Evolutionary conservation across 768 basidiomycete species (phyloP), one percentile per base, ranked within the genome.

Genomic region (Termitomyces sp.): DNA sequence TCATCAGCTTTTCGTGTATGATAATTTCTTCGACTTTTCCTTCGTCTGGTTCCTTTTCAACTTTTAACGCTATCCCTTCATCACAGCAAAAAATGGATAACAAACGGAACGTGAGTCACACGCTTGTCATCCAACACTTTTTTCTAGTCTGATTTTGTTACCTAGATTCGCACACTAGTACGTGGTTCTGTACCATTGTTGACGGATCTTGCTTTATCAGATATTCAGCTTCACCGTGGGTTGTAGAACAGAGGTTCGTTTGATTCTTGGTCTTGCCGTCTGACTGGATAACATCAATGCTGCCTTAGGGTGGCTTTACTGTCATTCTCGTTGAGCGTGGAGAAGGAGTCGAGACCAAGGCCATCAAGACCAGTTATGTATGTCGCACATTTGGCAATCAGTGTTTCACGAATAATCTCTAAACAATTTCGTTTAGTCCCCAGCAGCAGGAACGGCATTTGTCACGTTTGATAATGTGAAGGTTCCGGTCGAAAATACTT

Each of bases 271-370:
- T 32, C 22, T 49, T 29, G 12, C 12, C 0, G 29, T 20, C 7
- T 12, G 39, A 39, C 18, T 27, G 1, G 29, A 39, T 32, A 29
- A 6, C 29, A 41, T 57, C 52, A 34, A 56, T 22, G 36, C 52
- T 10, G 4, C 18, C 13, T 54, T 50, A 78, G 69, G 78, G 81
- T 48, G 89, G 90, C 10, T 82, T 95, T 59, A 91, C 93, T 22
- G 89, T 92, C 55, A 88, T 97, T 61, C 79, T 95, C 16, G 85
- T 97, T 5, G 91, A 93, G 65, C 84, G 92, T 18, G 77, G 79
- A 7, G 88, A 90, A 59, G 90, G 90, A 47, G 83, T 95, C 16
- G 86, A 92, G 70, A 94, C 93, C 1, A 89, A 86, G 66, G 72
- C 81, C 8, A 95, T 95, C 75, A 92, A 92, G 76, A 94, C 93